Evolutionary conservation across 2,329 filamentous ascomycete species (phyloP), one percentile per base, ranked within the genome.

Genomic region (Exophiala oligosperma): DNA sequence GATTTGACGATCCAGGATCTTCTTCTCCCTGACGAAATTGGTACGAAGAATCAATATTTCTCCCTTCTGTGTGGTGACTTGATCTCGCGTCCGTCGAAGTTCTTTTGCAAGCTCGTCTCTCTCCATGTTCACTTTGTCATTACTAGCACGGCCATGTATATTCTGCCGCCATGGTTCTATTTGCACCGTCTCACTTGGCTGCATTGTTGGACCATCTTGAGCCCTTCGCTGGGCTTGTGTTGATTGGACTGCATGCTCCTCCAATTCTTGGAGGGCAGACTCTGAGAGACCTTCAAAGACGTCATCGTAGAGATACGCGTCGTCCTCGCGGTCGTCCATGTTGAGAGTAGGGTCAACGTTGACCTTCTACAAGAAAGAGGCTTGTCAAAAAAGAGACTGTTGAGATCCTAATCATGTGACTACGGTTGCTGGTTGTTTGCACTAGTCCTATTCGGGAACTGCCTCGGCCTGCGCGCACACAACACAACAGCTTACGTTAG

Each of bases 11-110:
- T 84, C 81, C 68, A 82, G 79, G 32, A 81, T 78, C 60, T 81
- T 80, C 26, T 70, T 73, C 8, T 79, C 70, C 64, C 81, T 82
- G 35, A 79, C 76, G 62, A 82, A 78, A 60, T 85, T 85, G 21
- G 79, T 76, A 12, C 85, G 79, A 17, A 87, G 79, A 40, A 86
- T 87, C 38, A 84, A 78, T 41, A 84, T 84, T 68, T 87, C 85
- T 32, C 85, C 85, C 6, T 80, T 72, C 68, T 84, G 85, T 24
- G 77, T 76, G 57, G 76, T 72, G 1, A 77, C 76, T 40, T 75
- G 67, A 11, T 71, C 70, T 63, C 72, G 77, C 21, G 75, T 74
- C 14, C 69, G 68, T 46, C 66, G 64, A 21, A 79, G 61, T 43
- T 77, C 74, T 51, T 72, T 68, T 38, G 69, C 66, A 7, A 77